These are phyloP conservation scores for Neopestalotiopsis sp. DNA, from an alignment of 2,329 filamentous ascomycete species.

Conservation along the genomic window DNA sequence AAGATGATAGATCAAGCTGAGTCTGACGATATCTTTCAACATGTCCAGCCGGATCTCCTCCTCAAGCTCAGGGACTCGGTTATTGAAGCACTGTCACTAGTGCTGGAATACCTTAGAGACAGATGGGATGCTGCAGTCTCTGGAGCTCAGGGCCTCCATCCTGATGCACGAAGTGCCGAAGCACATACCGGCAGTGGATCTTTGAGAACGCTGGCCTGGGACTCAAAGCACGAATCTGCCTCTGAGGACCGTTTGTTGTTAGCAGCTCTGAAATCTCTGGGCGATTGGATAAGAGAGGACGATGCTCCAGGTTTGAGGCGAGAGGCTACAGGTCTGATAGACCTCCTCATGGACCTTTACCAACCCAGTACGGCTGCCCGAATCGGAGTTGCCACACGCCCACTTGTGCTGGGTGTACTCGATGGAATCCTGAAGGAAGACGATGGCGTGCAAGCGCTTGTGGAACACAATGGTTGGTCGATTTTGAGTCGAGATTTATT, in stretches of 20 bases:
- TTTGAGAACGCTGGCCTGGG: constrained; percentile 60
- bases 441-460: constrained; percentile 52
- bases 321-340: constrained; percentile 63
- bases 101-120: constrained; percentile 70
- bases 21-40: constrained; percentile 35
- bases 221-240: constrained; percentile 53
- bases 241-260: constrained; percentile 64
- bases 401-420: constrained; percentile 61
- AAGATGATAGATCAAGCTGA: constrained; percentile 49
- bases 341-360: constrained; percentile 70
- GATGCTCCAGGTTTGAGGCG: constrained; percentile 63
- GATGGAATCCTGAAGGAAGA: constrained; percentile 60
- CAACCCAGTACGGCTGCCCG: constrained; percentile 30
- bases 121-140: constrained; percentile 72
- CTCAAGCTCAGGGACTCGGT: constrained; percentile 65
- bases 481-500: constrained; percentile 56
- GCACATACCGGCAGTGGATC: constrained; percentile 50
- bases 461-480: constrained; percentile 59
- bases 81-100: constrained; percentile 66
- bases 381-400: constrained; percentile 37
- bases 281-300: constrained; percentile 73
- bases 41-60: constrained; percentile 62
- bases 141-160: constrained; percentile 65
- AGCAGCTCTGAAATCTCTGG: constrained; percentile 60
- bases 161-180: constrained; percentile 53